phyloP scores from a whole-genome alignment of 2,329 filamentous ascomycete species.

The Penicillium sp. region DNA sequence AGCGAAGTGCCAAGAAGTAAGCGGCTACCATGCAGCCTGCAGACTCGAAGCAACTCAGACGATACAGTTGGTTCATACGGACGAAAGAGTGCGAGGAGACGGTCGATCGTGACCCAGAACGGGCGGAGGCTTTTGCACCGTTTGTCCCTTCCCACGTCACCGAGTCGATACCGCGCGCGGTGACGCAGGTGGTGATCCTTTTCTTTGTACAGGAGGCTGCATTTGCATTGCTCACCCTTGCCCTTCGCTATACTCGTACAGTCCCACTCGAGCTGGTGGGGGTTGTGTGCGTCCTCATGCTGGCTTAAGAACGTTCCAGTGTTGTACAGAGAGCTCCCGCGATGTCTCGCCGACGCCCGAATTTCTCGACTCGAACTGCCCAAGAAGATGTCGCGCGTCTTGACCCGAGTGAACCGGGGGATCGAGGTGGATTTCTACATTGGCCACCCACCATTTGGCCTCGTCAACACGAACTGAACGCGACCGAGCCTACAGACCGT shows the following conservation, averaged over 20 bases:
- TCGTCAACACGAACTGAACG: conserved; percentile 27
- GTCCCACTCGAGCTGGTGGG: too few species aligned
- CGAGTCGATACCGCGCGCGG: conserved; percentile 16
- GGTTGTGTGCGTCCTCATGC: conserved; percentile 1
- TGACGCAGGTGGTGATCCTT: conserved; percentile 31
- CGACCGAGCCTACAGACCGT: conserved; percentile 15
- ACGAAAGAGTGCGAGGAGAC: conserved; percentile 8
- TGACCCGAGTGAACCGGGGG: conserved; percentile 32
- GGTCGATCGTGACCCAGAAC: conserved; percentile 17
- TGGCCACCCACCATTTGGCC: conserved; percentile 20
- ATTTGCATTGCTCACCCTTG: too few species aligned
- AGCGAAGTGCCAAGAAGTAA: too few species aligned
- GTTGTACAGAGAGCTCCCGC: conserved; percentile 18
- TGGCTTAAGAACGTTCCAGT: too few species aligned
- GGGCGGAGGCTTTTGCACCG: conserved; percentile 31
- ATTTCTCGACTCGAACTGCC: conserved; percentile 40
- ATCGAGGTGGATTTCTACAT: conserved; percentile 24
- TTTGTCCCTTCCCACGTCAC: conserved; percentile 27
- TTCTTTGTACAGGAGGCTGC: too few species aligned
- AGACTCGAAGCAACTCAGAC: too few species aligned
- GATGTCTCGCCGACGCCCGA: conserved; percentile 38
- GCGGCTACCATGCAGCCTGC: too few species aligned
- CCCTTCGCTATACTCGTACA: too few species aligned
- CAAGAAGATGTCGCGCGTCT: conserved; percentile 39
- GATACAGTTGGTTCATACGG: not conserved